These are phyloP conservation scores for Kandelia obovata DNA, from an alignment of 345 rosid species.

Conservation along the genomic window DNA sequence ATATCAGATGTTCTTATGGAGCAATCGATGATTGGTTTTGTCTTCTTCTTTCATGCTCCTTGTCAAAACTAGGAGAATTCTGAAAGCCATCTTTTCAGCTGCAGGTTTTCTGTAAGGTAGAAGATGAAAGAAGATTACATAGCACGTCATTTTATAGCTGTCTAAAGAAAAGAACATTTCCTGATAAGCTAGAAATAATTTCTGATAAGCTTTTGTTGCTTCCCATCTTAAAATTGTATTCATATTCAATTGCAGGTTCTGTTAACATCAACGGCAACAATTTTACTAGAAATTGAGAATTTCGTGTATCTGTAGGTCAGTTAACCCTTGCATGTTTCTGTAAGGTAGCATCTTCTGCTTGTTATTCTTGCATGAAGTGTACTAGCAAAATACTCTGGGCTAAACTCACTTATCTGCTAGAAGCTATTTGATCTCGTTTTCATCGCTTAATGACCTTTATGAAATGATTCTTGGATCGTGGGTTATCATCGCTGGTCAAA, in stretches of 20 bases:
- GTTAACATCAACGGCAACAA: not conserved
- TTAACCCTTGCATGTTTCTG: slow-evolving; percentile 4
- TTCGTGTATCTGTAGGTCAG: not conserved
- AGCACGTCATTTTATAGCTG: not conserved
- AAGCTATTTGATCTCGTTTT: too few relatives aligned
- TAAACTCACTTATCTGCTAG: too few relatives aligned
- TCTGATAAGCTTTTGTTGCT: not conserved
- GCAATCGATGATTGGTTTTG: slow-evolving; percentile 6
- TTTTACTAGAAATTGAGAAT: slow-evolving; percentile 1
- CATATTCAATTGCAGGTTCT: slow-evolving; percentile 12
- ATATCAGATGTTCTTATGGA: not conserved
- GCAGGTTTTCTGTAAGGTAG: slow-evolving; percentile 12
- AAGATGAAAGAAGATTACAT: not conserved
- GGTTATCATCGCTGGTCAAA: too few relatives aligned
- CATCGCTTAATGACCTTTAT: too few relatives aligned
- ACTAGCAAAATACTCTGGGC: too few relatives aligned
- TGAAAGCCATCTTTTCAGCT: slow-evolving; percentile 6
- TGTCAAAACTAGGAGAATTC: not conserved
- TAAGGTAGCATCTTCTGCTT: not conserved
- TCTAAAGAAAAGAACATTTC: not conserved
- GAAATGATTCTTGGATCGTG: too few relatives aligned
- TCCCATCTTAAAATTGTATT: slow-evolving; percentile 1
- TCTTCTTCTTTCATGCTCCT: not conserved
- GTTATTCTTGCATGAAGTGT: not conserved
- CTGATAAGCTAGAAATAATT: too few relatives aligned